Conservation (phyloP, 495 filamentous ascomycete species). For the Hyaloscypha variabilis region DNA sequence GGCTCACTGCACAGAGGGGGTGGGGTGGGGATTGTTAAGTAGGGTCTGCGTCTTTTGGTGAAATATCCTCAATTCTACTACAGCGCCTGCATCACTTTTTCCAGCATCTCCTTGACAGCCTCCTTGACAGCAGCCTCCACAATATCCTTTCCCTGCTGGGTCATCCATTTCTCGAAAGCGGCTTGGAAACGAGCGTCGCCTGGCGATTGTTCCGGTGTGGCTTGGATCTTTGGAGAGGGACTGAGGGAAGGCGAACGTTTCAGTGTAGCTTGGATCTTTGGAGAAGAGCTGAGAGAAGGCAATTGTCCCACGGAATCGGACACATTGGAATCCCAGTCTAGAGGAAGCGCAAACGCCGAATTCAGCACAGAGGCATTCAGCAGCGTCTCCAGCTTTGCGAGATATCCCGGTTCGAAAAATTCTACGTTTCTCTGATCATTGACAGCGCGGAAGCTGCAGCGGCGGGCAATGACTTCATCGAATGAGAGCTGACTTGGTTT, state of each 20-base stretch:
- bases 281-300: background rate
- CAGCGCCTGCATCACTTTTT: background rate
- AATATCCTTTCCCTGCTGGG: background rate
- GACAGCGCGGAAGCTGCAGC: background rate
- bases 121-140: background rate
- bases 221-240: background rate
- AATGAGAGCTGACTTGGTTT: too few relatives aligned
- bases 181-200: background rate
- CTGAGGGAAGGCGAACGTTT: background rate
- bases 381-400: too few relatives aligned
- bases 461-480: too few relatives aligned
- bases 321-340: too few relatives aligned
- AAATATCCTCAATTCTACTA: background rate
- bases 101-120: background rate
- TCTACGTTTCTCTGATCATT: background rate
- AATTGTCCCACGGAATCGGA: background rate
- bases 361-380: too few relatives aligned
- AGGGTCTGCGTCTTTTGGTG: background rate
- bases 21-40: constrained; percentile 18
- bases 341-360: too few relatives aligned
- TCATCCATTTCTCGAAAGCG: background rate
- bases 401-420: too few relatives aligned
- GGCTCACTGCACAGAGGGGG: constrained; percentile 1
- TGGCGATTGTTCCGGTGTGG: background rate
- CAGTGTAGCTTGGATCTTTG: background rate